Percentiles rank a stretch among this genome's conserved stretches.
Conservation (phyloP, 306 rosid species). For the Cicer bijugum region DNA sequence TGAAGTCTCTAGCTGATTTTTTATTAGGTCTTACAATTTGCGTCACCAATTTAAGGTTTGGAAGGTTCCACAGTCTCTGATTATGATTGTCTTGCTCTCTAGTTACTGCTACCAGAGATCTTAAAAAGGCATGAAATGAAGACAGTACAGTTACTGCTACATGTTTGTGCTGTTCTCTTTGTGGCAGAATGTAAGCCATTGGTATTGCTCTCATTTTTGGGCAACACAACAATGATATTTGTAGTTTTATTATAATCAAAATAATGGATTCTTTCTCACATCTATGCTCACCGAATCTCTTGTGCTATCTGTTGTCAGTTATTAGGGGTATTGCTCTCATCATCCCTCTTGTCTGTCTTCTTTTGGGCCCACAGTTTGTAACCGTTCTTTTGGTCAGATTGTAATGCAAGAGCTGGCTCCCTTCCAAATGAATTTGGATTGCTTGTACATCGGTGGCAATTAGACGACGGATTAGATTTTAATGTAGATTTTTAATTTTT, state of each 20-base stretch:
- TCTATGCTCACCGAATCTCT: background rate
- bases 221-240: slow-evolving; percentile 34
- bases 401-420: too few species aligned
- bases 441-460: too few species aligned
- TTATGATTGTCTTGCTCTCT: slow-evolving; percentile 40
- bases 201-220: slow-evolving; percentile 26
- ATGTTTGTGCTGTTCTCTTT: slow-evolving; percentile 36
- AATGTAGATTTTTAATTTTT: too few species aligned
- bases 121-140: slow-evolving; percentile 31
- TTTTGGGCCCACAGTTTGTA: too few species aligned
- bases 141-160: slow-evolving; percentile 38
- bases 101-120: slow-evolving; percentile 15
- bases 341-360: background rate
- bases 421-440: too few species aligned
- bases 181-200: slow-evolving; percentile 40
- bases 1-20: slow-evolving; percentile 15
- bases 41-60: slow-evolving; percentile 39
- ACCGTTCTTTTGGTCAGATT: too few species aligned
- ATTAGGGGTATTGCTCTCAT: background rate
- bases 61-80: slow-evolving; percentile 39
- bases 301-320: too few species aligned
- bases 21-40: slow-evolving; percentile 40
- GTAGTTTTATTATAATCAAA: slow-evolving; percentile 9
- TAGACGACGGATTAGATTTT: too few species aligned
- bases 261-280: slow-evolving; percentile 22